Conservation (phyloP, 129 eudicot species). For the Artemisia annua region DNA sequence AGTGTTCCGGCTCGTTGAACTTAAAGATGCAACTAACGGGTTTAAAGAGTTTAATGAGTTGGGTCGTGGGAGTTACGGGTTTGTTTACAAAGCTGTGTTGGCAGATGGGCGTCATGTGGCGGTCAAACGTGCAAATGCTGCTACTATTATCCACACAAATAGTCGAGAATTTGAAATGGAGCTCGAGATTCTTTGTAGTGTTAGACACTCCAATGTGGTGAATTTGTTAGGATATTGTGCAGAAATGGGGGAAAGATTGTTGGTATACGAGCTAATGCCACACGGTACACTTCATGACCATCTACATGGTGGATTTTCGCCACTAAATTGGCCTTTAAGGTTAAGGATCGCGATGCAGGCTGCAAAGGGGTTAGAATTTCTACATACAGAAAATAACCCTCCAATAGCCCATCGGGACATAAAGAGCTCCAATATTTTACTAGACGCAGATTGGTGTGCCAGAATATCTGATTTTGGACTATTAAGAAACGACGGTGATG, state of each 20-base stretch:
- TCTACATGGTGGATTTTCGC: conserved; percentile 81
- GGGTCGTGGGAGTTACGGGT: conserved; percentile 95
- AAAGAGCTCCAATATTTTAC: conserved; percentile 76
- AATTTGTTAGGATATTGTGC: conserved; percentile 87
- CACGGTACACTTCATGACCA: conserved; percentile 93
- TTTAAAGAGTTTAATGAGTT: conserved; percentile 97
- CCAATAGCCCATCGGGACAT: conserved; percentile 85
- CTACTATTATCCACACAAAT: conserved; percentile 88
- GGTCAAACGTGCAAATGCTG: conserved; percentile 94
- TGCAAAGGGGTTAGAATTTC: conserved; percentile 91
- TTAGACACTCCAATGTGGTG: conserved; percentile 78
- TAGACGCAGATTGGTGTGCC: conserved; percentile 89
- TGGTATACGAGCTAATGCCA: conserved; percentile 87
- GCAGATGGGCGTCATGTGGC: conserved; percentile 90
- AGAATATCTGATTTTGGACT: conserved; percentile 84
- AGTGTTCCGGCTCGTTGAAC: conserved; percentile 82
- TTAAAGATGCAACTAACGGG: conserved; percentile 94
- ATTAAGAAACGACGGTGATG: conserved; percentile 55
- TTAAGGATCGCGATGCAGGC: conserved; percentile 81
- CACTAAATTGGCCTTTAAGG: conserved; percentile 71
- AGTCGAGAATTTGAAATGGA: conserved; percentile 81
- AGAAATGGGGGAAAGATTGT: conserved; percentile 92
- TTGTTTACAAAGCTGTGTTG: conserved; percentile 84
- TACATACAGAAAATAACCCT: conserved; percentile 70
- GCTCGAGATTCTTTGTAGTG: conserved; percentile 83